A percentile compares a stretch with the other conserved stretches of the same genome.
Conservation (phyloP, 257 asterid genomes). For the Solanum pennellii region DNA sequence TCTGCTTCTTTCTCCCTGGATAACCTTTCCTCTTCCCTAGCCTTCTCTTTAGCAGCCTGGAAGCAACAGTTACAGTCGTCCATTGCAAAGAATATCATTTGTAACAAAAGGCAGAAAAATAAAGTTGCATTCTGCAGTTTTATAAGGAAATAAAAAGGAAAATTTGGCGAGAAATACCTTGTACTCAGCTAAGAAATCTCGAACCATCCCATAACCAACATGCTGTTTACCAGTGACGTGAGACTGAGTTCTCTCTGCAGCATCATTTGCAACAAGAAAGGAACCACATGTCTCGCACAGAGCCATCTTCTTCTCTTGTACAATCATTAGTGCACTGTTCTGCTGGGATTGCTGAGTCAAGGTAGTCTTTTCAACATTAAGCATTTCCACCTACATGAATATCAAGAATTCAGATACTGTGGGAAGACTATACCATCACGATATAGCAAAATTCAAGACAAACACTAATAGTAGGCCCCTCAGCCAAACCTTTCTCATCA, state of each 20-base stretch:
- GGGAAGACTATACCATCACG: not conserved
- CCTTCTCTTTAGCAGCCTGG: slow-evolving; percentile 81
- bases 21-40: slow-evolving; percentile 71
- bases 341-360: slow-evolving; percentile 76
- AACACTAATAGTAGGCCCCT: not conserved
- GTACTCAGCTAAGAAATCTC: slow-evolving; percentile 65
- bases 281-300: slow-evolving; percentile 97
- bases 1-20: slow-evolving; percentile 83
- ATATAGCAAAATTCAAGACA: not conserved
- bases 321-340: slow-evolving; percentile 64
- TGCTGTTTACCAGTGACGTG: slow-evolving; percentile 98
- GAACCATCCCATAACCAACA: slow-evolving; percentile 87
- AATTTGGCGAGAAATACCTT: slow-evolving; percentile 12
- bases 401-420: not conserved
- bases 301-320: slow-evolving; percentile 97
- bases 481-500: slow-evolving; percentile 81
- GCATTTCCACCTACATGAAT: slow-evolving; percentile 66
- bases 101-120: not conserved
- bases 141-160: not conserved
- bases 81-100: not conserved
- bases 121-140: not conserved
- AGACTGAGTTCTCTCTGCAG: slow-evolving; percentile 93
- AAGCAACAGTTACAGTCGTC: slow-evolving; percentile 6
- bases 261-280: slow-evolving; percentile 94
- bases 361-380: slow-evolving; percentile 60